Percentiles rank a stretch among this genome's conserved stretches.
phyloP scores from a whole-genome alignment of 2,329 filamentous ascomycete species.

The Ophiostoma sp. region DNA sequence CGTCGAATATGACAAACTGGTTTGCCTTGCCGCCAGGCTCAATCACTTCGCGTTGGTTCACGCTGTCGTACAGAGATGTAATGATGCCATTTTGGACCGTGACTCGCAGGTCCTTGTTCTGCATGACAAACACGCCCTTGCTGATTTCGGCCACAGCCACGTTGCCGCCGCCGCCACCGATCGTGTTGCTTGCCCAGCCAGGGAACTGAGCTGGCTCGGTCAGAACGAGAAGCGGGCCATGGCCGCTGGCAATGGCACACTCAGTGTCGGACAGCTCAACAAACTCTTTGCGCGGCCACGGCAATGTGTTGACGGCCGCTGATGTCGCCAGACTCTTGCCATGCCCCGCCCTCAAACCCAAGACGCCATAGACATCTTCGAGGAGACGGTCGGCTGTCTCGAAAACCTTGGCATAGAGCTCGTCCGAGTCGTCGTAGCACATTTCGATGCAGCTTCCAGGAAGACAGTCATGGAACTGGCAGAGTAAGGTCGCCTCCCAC shows the following conservation, averaged over 20 bases:
- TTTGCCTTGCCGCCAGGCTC: slow-evolving; percentile 71
- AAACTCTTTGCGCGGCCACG: slow-evolving; percentile 75
- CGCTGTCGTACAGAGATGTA: slow-evolving; percentile 74
- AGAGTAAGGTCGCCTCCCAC: slow-evolving; percentile 89
- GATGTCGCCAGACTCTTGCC: slow-evolving; percentile 31
- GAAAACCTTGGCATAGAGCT: slow-evolving; percentile 80
- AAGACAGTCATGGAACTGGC: slow-evolving; percentile 96
- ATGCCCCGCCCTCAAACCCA: slow-evolving; percentile 58
- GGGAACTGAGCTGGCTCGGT: background rate
- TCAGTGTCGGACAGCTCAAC: slow-evolving; percentile 55
- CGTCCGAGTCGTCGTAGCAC: slow-evolving; percentile 94
- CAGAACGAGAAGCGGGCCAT: slow-evolving; percentile 48
- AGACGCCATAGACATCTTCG: slow-evolving; percentile 59
- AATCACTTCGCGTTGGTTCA: slow-evolving; percentile 70
- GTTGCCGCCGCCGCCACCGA: background rate
- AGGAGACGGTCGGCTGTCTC: slow-evolving; percentile 67
- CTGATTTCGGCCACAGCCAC: slow-evolving; percentile 21
- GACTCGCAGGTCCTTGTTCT: slow-evolving; percentile 71
- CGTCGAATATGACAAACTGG: slow-evolving; percentile 90
- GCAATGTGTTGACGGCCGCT: slow-evolving; percentile 66
- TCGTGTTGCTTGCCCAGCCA: background rate
- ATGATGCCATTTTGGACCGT: slow-evolving; percentile 70
- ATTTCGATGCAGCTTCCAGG: slow-evolving; percentile 94
- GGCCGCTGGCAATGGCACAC: slow-evolving; percentile 52
- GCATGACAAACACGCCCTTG: slow-evolving; percentile 65